Conservation (phyloP, 495 filamentous ascomycete genomes). For the Hypoxylon trugodes region DNA sequence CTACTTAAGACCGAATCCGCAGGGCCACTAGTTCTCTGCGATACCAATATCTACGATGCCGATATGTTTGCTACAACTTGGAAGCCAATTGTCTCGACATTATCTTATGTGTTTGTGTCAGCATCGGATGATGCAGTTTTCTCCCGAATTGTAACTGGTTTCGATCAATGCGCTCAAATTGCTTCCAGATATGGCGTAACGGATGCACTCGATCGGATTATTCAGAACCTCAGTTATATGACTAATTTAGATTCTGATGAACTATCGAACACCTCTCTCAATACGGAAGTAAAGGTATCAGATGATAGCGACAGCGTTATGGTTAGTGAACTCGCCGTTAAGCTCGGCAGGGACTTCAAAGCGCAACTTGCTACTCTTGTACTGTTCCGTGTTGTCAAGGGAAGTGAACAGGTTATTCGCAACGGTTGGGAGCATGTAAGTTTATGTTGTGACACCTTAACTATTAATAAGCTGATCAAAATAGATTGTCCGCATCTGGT, state of each 20-base stretch:
- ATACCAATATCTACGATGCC: conserved; percentile 94
- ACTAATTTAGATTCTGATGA: conserved; percentile 79
- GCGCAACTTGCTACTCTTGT: conserved; percentile 94
- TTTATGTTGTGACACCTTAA: conserved; percentile 18
- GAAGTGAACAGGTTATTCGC: conserved; percentile 78
- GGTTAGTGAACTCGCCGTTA: conserved; percentile 98
- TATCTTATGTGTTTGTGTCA: conserved; percentile 99
- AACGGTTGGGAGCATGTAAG: conserved; percentile 86
- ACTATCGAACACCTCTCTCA: conserved; percentile 83
- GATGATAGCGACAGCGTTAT: conserved; percentile 94
- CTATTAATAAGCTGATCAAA: conserved; percentile 35
- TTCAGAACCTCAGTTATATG: conserved; percentile 88
- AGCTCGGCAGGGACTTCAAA: conserved; percentile 92
- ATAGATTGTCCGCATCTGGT: conserved; percentile 86
- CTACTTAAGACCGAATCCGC: conserved; percentile 83
- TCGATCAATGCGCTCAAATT: conserved; percentile 95
- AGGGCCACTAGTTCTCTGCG: conserved; percentile 76
- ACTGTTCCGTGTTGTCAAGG: conserved; percentile 86
- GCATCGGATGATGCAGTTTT: conserved; percentile 98
- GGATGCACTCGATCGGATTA: conserved; percentile 89
- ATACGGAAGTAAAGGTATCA: conserved; percentile 93
- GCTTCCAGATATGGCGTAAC: conserved; percentile 84
- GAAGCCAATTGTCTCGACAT: conserved; percentile 91
- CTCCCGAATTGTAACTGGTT: conserved; percentile 88
- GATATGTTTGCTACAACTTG: conserved; percentile 98